phyloP scores from a whole-genome alignment of 176 grass and related monocot genomes.

The Eremochloa ophiuroides region DNA sequence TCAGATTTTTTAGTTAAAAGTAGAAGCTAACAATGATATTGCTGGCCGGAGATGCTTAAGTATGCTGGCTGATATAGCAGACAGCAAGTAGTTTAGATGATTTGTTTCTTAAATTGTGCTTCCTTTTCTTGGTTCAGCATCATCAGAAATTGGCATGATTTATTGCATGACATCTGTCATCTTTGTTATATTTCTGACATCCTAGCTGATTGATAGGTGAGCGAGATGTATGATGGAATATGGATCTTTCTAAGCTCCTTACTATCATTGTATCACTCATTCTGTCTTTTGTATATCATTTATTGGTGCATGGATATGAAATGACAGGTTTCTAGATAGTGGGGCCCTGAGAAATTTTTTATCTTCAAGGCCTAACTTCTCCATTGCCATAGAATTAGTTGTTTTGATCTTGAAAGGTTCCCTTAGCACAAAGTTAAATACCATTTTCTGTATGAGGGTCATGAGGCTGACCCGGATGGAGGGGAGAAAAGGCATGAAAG shows the following conservation, averaged over 20 bases:
- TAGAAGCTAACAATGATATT: background rate
- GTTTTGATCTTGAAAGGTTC: constrained; percentile 18
- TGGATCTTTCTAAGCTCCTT: background rate
- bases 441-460: constrained; percentile 5
- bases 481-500: background rate
- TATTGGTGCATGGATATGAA: background rate
- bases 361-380: constrained; percentile 48
- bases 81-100: background rate
- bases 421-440: constrained; percentile 27
- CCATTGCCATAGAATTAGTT: constrained; percentile 37
- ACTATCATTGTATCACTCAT: background rate
- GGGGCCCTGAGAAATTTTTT: constrained; percentile 20
- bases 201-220: background rate
- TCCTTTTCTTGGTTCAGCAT: background rate
- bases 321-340: constrained; percentile 10
- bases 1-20: background rate
- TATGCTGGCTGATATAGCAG: background rate
- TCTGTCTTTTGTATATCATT: background rate
- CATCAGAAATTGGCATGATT: background rate
- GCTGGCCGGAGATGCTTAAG: background rate
- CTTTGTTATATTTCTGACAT: background rate
- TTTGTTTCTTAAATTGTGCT: background rate
- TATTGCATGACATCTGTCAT: background rate
- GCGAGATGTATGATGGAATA: background rate
- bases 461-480: constrained; percentile 10